Evolutionary conservation across 768 basidiomycete species (phyloP), one percentile per base, ranked within the genome.

Genomic region (Podaxis sp.): DNA sequence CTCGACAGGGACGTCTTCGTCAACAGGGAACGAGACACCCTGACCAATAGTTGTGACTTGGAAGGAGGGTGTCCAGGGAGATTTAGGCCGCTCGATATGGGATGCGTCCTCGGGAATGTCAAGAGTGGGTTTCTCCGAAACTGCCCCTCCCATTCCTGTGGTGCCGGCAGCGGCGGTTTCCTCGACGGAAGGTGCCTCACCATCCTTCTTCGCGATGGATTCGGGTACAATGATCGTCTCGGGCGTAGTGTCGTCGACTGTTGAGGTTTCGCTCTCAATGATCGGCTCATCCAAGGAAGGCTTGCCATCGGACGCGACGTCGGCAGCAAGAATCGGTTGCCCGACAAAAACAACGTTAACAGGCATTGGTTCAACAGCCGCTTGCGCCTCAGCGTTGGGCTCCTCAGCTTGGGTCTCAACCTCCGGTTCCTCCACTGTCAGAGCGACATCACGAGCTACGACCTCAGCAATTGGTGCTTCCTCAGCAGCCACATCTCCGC

Each of bases 1-100:
- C 20, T 60, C 59, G 4, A 60, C n/a, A 2, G 33, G 62, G 48
- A 55, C 28, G 7, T 66, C 66, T 57, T 71, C 67, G 17, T 70
- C 72, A n/a, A 66, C 64, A 13, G 67, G 61, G 11, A 62, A 26
- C 6, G 61, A 65, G 24, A 65, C 61, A 40, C 77, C 77, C 55
- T 67, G 66, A 40, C 75, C 73, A 49, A 74, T 65, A 28, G 81
- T 78, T 12, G 75, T 81, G 24, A 84, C 83, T 62, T 78, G 80
- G 76, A 83, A 86, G 2, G 84, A 83, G 6, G 82, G 78, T 13
- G 77, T 79, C 80, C 80, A 84, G 30, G 82, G 82, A 15, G 81
- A 82, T 65, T 81, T 82, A 22, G 81, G 80, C 40, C 78, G 73
- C 54, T 82, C 81, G 13, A 76, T 12, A 15, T 24, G 49, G 8